Evolutionary conservation across 2,329 filamentous ascomycete genomes (phyloP).

Genomic region (Aspergillus pseudoterreus): DNA sequence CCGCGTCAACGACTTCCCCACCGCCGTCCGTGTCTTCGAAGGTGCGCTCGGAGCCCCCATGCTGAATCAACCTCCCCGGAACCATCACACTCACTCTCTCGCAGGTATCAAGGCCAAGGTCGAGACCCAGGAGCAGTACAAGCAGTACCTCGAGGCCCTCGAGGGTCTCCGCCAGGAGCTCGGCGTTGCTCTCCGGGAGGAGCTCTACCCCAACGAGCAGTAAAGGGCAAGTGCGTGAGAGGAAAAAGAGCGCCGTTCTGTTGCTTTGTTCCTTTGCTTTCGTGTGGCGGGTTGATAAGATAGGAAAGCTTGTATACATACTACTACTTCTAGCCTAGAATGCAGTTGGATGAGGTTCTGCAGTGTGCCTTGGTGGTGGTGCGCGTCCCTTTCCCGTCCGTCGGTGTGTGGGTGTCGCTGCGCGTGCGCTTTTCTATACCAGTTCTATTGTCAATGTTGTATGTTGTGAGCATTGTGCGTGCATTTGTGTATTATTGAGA

Average conservation of each 20-base stretch:
- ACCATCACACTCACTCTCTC: slow-evolving; percentile 6
- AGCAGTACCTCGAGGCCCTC: slow-evolving; percentile 91
- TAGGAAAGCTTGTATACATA: slow-evolving; percentile 39
- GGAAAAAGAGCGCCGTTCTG: slow-evolving; percentile 2
- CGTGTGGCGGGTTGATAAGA: slow-evolving; percentile 25
- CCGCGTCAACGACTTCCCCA: slow-evolving; percentile 97
- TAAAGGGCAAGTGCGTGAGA: slow-evolving; percentile 22
- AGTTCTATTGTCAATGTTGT: slow-evolving; percentile 18
- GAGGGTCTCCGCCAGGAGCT: slow-evolving; percentile 91
- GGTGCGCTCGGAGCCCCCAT: slow-evolving; percentile 55
- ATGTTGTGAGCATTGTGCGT: slow-evolving; percentile 12
- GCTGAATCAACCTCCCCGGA: neutral
- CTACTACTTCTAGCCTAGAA: slow-evolving; percentile 24
- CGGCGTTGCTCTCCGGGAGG: slow-evolving; percentile 85
- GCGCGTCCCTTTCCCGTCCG: neutral
- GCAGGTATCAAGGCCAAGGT: slow-evolving; percentile 98
- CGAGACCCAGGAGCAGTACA: slow-evolving; percentile 96
- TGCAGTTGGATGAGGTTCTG: slow-evolving; percentile 25
- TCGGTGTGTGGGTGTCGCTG: neutral
- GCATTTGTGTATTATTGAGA: slow-evolving; percentile 19
- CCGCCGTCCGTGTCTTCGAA: slow-evolving; percentile 97
- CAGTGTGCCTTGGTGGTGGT: neutral
- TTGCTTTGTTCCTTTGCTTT: slow-evolving; percentile 17
- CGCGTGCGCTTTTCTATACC: slow-evolving; percentile 22
- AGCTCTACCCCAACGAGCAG: slow-evolving; percentile 69